Base-by-base conservation (phyloP, 106 monocot species). In the Apostasia ramifera region DNA sequence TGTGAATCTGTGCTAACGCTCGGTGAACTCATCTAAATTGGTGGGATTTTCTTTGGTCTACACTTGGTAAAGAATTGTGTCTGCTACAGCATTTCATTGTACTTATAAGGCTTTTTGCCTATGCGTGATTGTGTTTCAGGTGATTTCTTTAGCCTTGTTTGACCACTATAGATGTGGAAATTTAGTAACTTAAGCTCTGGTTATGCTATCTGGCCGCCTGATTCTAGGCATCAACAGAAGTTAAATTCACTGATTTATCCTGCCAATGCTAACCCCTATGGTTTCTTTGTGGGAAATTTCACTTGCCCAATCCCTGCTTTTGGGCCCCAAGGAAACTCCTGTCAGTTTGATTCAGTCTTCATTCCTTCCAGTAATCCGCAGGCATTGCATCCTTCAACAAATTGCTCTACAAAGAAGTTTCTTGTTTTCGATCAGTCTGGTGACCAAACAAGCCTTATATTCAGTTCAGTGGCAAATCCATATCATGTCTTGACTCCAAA, bases 371-470 rank as follows among this genome's bases (percentile, higher is more conserved):
- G 66, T 42, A 55, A 45, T 54, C 54, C 73, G 1, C 53, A 26
- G 11, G 54, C 41, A 54, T 43, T 63, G 1, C 55, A 44, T 38
- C 13, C 15, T n/a, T 59, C 8, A n/a, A 13, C 4, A 1, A 10
- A 40, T 39, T 37, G 42, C 47, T 13, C 51, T n/a, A 2, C 65
- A 51, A 86, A 68, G 74, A 74, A 70, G n/a, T 82, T 77, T 44
- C 53, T 80, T 44, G 71, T 82, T 50, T 81, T 84, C 47, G 77
- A 84, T 73, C 79, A 83, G 1, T 55, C 76, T 1, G 72, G 81
- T 2, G 63, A 77, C 54, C 41, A 55, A 66, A 81, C 57, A 3
- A 82, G 42, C 73, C 11, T 77, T 40, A 59, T 81, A 5, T 84
- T 54, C 50, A 56, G 65, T 66, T 76, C 81, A 6, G 7, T 63